Percentiles rank a stretch among this genome's conserved stretches.
These are phyloP conservation scores for Claviceps africana DNA, from an alignment of 2,329 filamentous ascomycete genomes.

Conservation along the genomic window DNA sequence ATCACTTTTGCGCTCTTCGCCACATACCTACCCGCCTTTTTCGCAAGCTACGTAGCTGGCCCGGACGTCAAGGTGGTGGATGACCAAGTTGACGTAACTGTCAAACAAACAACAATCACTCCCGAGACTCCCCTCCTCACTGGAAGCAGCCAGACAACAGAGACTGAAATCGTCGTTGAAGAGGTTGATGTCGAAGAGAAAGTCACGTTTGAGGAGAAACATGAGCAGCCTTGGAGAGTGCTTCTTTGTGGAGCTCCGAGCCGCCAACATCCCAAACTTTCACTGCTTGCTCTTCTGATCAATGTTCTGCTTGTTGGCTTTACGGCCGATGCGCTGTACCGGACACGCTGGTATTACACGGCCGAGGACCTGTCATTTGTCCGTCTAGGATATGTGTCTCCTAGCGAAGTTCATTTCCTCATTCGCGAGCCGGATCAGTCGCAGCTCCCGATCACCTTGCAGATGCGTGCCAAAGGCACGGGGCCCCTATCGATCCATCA, in stretches of 20 bases:
- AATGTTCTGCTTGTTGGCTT: constrained; percentile 58
- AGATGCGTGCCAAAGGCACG: constrained; percentile 43
- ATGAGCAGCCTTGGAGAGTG: constrained; percentile 44
- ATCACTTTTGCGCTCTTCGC: constrained; percentile 48
- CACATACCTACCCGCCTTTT: constrained; percentile 51
- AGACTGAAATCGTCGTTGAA: constrained; percentile 25
- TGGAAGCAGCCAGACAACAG: constrained; percentile 20
- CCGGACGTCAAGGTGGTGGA: constrained; percentile 44
- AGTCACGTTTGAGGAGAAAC: constrained; percentile 42
- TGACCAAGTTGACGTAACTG: constrained; percentile 43
- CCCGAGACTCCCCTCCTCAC: constrained; percentile 14
- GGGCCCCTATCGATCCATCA: constrained; percentile 38
- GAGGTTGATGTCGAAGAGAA: constrained; percentile 51
- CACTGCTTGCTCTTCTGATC: constrained; percentile 52
- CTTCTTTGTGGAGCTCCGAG: constrained; percentile 66
- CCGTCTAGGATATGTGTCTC: constrained; percentile 74
- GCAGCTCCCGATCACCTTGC: constrained; percentile 62
- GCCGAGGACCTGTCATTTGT: constrained; percentile 70
- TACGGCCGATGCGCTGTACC: constrained; percentile 64
- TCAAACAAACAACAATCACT: constrained; percentile 31
- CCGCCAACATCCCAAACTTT: constrained; percentile 51
- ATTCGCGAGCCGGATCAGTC: constrained; percentile 68
- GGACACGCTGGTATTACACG: constrained; percentile 55
- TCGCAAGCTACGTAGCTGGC: constrained; percentile 42
- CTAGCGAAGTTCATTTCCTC: constrained; percentile 64